Percentiles rank a stretch among this genome's conserved stretches.
Evolutionary conservation across 2,329 filamentous ascomycete genomes (phyloP).

Genomic region (Cyphellophora attinorum): DNA sequence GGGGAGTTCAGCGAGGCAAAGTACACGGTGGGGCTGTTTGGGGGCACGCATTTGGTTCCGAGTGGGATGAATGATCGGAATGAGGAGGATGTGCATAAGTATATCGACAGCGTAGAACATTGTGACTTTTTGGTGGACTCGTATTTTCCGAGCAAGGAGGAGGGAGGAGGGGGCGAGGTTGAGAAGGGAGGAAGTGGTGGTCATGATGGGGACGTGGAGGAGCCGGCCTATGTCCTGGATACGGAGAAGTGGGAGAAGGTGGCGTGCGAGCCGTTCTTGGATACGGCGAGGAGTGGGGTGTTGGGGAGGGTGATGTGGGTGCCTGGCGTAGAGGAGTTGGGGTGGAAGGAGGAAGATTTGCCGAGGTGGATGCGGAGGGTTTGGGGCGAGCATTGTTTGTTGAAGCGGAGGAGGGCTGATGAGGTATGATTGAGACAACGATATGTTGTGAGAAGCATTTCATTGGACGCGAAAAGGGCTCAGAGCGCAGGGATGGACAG

Average conservation of each 20-base stretch:
- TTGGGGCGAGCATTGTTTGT: slow-evolving; percentile 83
- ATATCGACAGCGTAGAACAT: slow-evolving; percentile 59
- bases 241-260: slow-evolving; percentile 66
- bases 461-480: too few relatives aligned
- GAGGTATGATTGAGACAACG: too few relatives aligned
- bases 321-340: slow-evolving; percentile 58
- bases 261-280: slow-evolving; percentile 69
- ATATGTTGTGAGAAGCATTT: too few relatives aligned
- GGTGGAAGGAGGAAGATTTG: too few relatives aligned
- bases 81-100: slow-evolving; percentile 76
- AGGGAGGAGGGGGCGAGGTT: too few relatives aligned
- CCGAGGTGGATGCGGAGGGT: slow-evolving; percentile 61
- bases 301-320: slow-evolving; percentile 74
- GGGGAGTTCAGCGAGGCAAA: slow-evolving; percentile 77
- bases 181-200: too few relatives aligned
- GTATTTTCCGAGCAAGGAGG: slow-evolving; percentile 55
- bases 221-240: slow-evolving; percentile 74
- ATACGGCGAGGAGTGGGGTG: slow-evolving; percentile 62
- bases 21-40: slow-evolving; percentile 60
- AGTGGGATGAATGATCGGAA: slow-evolving; percentile 88
- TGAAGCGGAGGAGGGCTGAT: slow-evolving; percentile 51
- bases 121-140: slow-evolving; percentile 87
- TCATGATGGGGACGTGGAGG: slow-evolving; percentile 55
- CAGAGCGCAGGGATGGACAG: too few relatives aligned
- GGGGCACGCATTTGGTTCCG: slow-evolving; percentile 76